Base-by-base conservation (phyloP, 2,329 filamentous ascomycete genomes). In the Metarhizium robertsii region DNA sequence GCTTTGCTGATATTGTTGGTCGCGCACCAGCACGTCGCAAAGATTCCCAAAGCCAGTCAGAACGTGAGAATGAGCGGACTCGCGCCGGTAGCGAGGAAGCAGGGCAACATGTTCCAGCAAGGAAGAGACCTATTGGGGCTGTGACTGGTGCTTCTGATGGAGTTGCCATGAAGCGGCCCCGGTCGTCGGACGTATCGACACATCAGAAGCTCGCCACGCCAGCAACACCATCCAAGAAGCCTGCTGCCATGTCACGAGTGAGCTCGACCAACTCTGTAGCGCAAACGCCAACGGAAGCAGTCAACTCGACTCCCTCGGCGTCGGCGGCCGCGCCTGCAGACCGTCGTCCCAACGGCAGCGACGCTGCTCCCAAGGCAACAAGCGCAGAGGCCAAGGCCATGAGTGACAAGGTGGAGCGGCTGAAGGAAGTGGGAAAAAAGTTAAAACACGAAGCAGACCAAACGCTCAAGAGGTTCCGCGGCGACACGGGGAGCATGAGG, bases 381-480 rank as follows among this genome's bases (percentile, higher is more conserved):
- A 52, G 34, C 14, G 29, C 49, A n/a, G 65, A 67, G n/a, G 58
- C 59, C 7, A 62, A 56, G 14, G 59, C 61, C 2, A 62, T 74
- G 29, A 66, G 66, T 7, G 67, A 73, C 1, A 73, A 69, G 46
- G 70, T 74, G 25, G 59, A 61, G 13, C 67, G 63, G 36, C 75
- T 75, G 60, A 67, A 65, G 32, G 64, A 59, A 2, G 61, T 81
- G 7, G 80, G 77, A 2, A 75, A 71, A 36, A 75, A 72, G 53
- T 69, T 83, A 18, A 84, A 84, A 69, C 79, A 81, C 58, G 69
- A 74, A 13, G 77, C 79, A 30, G 80, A 84, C 58, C 52, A 63
- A 3, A 73, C 68, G 16, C 71, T 79, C 57, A 62, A 65, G 47
- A 59, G 53, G 0, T 61, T 60, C 16, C 60, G 59, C 40, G 61